phyloP scores from a whole-genome alignment of 2,329 filamentous ascomycete genomes.

The Exophiala lecanii-corni region DNA sequence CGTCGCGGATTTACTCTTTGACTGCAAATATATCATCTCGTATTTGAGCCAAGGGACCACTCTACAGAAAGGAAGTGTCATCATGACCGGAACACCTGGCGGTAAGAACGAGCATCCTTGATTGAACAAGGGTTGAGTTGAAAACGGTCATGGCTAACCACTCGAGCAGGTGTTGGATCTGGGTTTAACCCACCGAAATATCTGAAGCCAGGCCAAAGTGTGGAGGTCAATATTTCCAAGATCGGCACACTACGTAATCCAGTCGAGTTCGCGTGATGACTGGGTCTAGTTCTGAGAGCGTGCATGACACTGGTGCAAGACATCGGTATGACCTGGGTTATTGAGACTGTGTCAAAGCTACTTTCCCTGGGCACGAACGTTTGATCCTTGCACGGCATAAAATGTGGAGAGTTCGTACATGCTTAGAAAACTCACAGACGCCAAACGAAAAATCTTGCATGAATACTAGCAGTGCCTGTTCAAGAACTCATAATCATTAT shows the following conservation, averaged over 20 bases:
- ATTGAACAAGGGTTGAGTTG: no score
- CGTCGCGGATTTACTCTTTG: conserved; percentile 37
- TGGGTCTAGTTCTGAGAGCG: neutral
- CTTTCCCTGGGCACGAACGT: no score
- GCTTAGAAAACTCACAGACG: no score
- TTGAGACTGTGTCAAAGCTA: no score
- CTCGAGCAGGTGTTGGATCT: conserved; percentile 34
- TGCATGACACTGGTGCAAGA: no score
- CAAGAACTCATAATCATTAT: no score
- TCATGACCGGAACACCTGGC: conserved; percentile 40
- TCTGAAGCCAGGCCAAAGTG: conserved; percentile 36
- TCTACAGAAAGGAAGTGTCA: conserved; percentile 34
- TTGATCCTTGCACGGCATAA: no score
- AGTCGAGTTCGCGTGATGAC: conserved; percentile 27
- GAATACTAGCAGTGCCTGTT: no score
- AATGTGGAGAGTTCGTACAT: no score
- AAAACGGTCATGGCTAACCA: no score
- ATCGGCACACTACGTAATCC: conserved; percentile 43
- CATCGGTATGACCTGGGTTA: no score
- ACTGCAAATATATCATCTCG: conserved; percentile 33
- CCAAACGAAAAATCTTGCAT: no score
- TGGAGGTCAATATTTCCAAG: conserved; percentile 38
- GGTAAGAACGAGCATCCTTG: conserved; percentile 30
- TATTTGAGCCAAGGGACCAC: conserved; percentile 37
- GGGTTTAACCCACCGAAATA: conserved; percentile 40